Percentiles rank a stretch among this genome's conserved stretches.
phyloP scores from a whole-genome alignment of 441 rosid genomes.

The Oxalis stricta region DNA sequence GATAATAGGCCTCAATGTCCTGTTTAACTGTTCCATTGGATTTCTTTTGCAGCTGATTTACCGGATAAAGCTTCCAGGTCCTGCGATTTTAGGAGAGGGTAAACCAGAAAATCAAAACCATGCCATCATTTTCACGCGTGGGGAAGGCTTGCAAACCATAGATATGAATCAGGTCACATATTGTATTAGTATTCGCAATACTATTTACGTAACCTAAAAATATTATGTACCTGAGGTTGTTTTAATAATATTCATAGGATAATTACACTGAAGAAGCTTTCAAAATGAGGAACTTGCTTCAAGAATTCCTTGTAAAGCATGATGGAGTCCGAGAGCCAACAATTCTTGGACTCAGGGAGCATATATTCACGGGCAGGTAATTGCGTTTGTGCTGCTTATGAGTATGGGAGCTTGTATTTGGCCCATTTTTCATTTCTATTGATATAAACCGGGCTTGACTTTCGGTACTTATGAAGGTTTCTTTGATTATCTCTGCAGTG shows the following conservation, averaged over 20 bases:
- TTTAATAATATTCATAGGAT: constrained; percentile 23
- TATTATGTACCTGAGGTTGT: constrained; percentile 3
- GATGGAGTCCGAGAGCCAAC: constrained; percentile 51
- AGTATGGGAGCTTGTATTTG: not conserved
- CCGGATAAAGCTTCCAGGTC: constrained; percentile 54
- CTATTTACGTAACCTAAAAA: not conserved
- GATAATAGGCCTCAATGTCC: not conserved
- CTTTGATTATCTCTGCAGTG: constrained; percentile 26
- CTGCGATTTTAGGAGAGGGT: constrained; percentile 51
- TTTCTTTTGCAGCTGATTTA: constrained; percentile 31
- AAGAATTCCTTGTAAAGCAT: constrained; percentile 49
- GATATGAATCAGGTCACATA: constrained; percentile 58
- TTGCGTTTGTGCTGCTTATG: not conserved
- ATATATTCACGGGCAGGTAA: constrained; percentile 71
- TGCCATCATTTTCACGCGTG: constrained; percentile 56
- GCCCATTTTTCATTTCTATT: not conserved
- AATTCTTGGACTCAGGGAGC: constrained; percentile 69
- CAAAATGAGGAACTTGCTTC: constrained; percentile 69
- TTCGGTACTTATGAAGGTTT: not conserved
- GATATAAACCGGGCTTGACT: not conserved
- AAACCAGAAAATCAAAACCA: constrained; percentile 68
- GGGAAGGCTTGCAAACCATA: constrained; percentile 60
- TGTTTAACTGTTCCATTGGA: constrained; percentile 2
- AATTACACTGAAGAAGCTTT: constrained; percentile 73
- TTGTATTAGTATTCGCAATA: not conserved